Conservation (phyloP, 257 asterid genomes). For the Mentha longifolia region DNA sequence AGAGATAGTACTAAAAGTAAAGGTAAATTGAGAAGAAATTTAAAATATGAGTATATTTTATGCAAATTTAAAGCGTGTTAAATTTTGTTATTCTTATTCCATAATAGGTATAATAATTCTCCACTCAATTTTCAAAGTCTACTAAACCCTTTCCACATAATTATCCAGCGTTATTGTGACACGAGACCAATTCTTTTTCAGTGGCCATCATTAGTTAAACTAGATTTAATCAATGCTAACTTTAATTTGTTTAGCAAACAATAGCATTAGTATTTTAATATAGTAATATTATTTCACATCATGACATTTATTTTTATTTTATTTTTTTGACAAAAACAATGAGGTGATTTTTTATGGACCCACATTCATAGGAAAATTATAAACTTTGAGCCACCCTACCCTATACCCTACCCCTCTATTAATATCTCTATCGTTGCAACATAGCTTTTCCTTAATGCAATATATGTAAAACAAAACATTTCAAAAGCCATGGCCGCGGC, state of each 20-base stretch:
- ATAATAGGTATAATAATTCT: no score
- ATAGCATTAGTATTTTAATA: not conserved
- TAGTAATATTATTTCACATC: no score
- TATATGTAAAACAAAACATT: not conserved
- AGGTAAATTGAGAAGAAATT: no score
- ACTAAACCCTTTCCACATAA: not conserved
- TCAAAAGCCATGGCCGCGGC: conserved; percentile 34
- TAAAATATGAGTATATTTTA: no score
- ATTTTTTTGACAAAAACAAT: not conserved
- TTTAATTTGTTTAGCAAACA: not conserved
- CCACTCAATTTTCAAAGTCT: not conserved
- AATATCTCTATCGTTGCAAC: not conserved
- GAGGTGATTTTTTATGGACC: not conserved
- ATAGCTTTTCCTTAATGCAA: conserved; percentile 10
- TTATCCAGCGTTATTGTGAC: not conserved
- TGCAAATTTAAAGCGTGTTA: no score
- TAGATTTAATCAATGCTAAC: not conserved
- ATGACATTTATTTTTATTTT: no score
- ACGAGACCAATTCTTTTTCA: not conserved
- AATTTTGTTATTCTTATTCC: no score
- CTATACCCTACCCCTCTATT: not conserved
- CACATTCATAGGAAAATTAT: not conserved
- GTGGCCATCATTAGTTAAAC: not conserved
- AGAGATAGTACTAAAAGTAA: no score
- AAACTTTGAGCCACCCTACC: conserved; percentile 3